A percentile compares a stretch with the other conserved stretches of the same genome.
Evolutionary conservation across 495 filamentous ascomycete genomes (phyloP).

Genomic region (Rostrohypoxylon terebratum): DNA sequence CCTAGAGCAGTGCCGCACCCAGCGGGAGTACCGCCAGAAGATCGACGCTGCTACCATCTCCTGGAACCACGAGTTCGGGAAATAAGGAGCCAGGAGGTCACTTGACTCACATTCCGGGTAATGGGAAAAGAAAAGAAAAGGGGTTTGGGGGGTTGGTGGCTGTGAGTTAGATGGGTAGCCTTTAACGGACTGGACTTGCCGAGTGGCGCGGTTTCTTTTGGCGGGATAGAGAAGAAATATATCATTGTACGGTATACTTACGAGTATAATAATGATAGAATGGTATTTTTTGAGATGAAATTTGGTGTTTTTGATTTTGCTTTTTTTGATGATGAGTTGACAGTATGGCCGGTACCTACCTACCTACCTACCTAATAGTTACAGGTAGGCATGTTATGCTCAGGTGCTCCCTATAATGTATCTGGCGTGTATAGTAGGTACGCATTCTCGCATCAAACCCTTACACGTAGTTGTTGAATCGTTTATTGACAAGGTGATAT

Average conservation of each 20-base stretch:
- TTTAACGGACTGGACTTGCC: constrained; percentile 12
- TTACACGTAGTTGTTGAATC: no score
- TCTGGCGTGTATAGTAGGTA: no score
- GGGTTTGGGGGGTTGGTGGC: constrained; percentile 2
- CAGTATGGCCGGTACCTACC: background rate
- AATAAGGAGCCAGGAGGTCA: background rate
- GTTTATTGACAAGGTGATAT: background rate
- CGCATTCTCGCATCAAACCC: no score
- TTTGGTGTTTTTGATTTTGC: background rate
- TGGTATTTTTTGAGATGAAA: constrained; percentile 3
- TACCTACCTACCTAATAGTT: no score
- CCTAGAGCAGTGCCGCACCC: constrained; percentile 79
- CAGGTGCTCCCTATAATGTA: background rate
- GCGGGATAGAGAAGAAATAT: constrained; percentile 10
- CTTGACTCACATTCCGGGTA: background rate
- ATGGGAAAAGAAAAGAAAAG: constrained; percentile 1
- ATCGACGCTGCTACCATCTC: constrained; percentile 71
- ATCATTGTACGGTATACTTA: constrained; percentile 4
- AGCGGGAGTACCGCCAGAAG: constrained; percentile 75
- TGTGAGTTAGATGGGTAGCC: constrained; percentile 4
- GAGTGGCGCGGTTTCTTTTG: constrained; percentile 11
- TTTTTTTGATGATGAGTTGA: background rate
- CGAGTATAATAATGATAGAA: constrained; percentile 11
- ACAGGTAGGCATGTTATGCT: no score
- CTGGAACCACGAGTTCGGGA: constrained; percentile 53